Conservation (phyloP, 2,329 filamentous ascomycete genomes). For the Drechmeria coniospora region DNA sequence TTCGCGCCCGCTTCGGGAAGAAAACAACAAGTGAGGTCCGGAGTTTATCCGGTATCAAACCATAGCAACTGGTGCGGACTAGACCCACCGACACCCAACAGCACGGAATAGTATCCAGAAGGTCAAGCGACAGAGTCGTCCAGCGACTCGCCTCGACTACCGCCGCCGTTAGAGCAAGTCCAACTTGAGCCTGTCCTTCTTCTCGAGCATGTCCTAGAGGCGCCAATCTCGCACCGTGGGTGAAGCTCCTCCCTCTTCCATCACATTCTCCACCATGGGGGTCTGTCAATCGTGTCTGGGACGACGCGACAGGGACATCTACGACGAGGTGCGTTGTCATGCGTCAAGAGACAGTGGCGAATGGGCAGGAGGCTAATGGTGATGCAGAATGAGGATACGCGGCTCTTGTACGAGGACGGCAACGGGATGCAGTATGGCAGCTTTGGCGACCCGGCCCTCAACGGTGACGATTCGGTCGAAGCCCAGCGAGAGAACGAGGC, state of each 20-base stretch:
- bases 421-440: conserved; percentile 46
- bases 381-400: conserved; percentile 38
- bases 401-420: conserved; percentile 45
- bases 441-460: conserved; percentile 40
- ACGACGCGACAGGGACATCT: conserved; percentile 30
- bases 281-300: conserved; percentile 47
- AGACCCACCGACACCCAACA: background rate
- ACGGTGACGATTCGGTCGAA: conserved; percentile 43
- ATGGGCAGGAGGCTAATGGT: too few species aligned
- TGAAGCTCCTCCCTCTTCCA: background rate
- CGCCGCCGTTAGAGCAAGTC: too few species aligned
- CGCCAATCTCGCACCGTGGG: conserved; percentile 1
- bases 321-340: conserved; percentile 34
- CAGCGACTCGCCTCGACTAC: background rate
- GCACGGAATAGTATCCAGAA: background rate
- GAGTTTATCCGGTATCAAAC: conserved; percentile 10
- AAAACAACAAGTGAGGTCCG: conserved; percentile 6
- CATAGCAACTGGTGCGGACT: conserved; percentile 6
- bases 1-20: background rate
- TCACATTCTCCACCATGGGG: conserved; percentile 29
- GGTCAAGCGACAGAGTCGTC: background rate
- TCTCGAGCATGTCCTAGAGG: background rate
- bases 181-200: background rate
- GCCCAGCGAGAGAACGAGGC: conserved; percentile 49
- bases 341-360: background rate